Evolutionary conservation across 2,329 filamentous ascomycete species (phyloP).

Genomic region (Dryadomyces sulphureus): DNA sequence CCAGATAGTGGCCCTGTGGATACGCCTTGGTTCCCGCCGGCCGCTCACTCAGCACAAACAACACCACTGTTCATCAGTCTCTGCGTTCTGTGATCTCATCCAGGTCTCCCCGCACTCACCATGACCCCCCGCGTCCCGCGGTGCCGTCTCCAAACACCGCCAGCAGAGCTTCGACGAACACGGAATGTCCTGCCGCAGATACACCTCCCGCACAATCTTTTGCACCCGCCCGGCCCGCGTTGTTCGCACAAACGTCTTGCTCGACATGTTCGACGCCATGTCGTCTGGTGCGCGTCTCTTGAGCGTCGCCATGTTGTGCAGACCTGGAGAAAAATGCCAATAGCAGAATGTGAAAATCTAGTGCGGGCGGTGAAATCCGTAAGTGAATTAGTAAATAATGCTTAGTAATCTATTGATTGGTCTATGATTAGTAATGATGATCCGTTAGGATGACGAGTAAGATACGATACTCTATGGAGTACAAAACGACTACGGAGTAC

Average conservation of each 20-base stretch:
- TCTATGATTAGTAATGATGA: too few relatives aligned
- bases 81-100: too few relatives aligned
- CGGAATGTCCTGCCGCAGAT: slow-evolving; percentile 89
- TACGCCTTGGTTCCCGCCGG: slow-evolving; percentile 73
- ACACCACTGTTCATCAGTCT: slow-evolving; percentile 51
- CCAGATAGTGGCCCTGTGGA: slow-evolving; percentile 78
- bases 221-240: slow-evolving; percentile 95
- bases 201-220: slow-evolving; percentile 95
- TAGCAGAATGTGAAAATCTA: too few relatives aligned
- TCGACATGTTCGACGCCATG: slow-evolving; percentile 61
- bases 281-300: slow-evolving; percentile 41
- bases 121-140: slow-evolving; percentile 63
- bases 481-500: too few relatives aligned
- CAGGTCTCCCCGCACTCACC: slow-evolving; percentile 41
- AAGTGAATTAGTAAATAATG: too few relatives aligned
- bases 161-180: slow-evolving; percentile 87
- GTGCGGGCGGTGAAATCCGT: too few relatives aligned
- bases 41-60: slow-evolving; percentile 78
- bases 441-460: too few relatives aligned
- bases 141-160: slow-evolving; percentile 58
- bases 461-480: too few relatives aligned
- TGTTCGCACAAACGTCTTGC: slow-evolving; percentile 90
- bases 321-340: neutral
- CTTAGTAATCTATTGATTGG: too few relatives aligned
- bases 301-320: slow-evolving; percentile 45